Percentiles rank a stretch among this genome's conserved stretches.
phyloP scores from a whole-genome alignment of 106 monocot genomes.

The Amphibolis antarctica region DNA sequence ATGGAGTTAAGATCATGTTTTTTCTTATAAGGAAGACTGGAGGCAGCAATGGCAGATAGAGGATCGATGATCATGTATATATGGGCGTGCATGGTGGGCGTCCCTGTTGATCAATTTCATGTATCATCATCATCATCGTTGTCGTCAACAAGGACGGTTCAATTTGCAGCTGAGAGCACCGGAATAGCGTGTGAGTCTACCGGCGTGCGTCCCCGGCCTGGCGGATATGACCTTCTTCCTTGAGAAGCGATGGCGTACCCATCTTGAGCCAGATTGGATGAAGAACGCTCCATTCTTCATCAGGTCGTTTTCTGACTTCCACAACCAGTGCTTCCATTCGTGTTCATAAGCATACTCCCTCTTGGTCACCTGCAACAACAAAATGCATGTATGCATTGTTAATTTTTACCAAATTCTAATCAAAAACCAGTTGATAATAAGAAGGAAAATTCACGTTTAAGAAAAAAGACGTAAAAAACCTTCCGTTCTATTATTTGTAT shows the following conservation, averaged over 20 bases:
- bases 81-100: too few relatives aligned
- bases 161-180: slow-evolving; percentile 25
- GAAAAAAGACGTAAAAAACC: too few relatives aligned
- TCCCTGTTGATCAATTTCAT: too few relatives aligned
- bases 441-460: not conserved
- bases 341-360: slow-evolving; percentile 12
- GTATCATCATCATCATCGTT: too few relatives aligned
- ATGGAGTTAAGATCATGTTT: too few relatives aligned
- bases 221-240: slow-evolving; percentile 22
- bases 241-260: not conserved
- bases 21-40: too few relatives aligned
- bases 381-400: too few relatives aligned
- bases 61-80: too few relatives aligned
- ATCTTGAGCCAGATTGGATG: slow-evolving; percentile 14
- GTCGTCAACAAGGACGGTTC: slow-evolving; percentile 19
- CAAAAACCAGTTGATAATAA: not conserved
- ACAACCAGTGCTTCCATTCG: slow-evolving; percentile 31
- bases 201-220: slow-evolving; percentile 13
- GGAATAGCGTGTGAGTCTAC: slow-evolving; percentile 29
- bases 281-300: slow-evolving; percentile 43
- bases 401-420: not conserved
- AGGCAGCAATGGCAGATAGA: too few relatives aligned
- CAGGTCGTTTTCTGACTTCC: slow-evolving; percentile 35
- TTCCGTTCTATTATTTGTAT: too few relatives aligned
- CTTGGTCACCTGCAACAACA: slow-evolving; percentile 30